phyloP scores from a whole-genome alignment of 345 rosid genomes.

The Rhizophora apiculata region DNA sequence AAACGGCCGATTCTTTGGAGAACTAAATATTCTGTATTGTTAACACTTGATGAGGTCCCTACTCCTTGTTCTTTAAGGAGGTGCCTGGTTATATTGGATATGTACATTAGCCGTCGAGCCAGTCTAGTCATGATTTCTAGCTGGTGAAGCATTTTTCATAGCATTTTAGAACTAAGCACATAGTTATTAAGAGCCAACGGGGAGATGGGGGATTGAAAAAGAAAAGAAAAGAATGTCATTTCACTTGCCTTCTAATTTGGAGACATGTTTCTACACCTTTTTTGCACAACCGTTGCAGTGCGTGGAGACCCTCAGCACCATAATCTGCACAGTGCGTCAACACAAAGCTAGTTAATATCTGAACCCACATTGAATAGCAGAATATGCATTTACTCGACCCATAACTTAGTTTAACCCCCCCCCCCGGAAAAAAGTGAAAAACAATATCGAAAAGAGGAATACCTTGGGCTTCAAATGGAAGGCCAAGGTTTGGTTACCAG shows the following conservation, averaged over 20 bases:
- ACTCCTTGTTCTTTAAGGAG: too few relatives aligned
- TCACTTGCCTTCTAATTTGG: conserved; percentile 69
- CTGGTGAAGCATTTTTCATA: not conserved
- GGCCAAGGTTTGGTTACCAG: conserved; percentile 64
- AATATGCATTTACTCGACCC: too few relatives aligned
- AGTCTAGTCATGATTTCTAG: too few relatives aligned
- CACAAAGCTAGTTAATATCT: not conserved
- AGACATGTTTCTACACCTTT: conserved; percentile 84
- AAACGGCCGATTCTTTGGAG: too few relatives aligned
- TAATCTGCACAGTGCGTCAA: conserved; percentile 44
- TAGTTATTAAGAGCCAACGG: not conserved
- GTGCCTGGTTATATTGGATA: too few relatives aligned
- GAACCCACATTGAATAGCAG: not conserved
- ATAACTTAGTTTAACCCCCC: not conserved
- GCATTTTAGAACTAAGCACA: not conserved
- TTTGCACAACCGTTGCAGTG: conserved; percentile 92
- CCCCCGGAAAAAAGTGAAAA: not conserved
- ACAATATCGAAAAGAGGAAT: not conserved
- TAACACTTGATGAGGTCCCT: too few relatives aligned
- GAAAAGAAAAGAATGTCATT: conserved; percentile 1
- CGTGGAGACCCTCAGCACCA: conserved; percentile 82
- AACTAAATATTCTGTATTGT: too few relatives aligned
- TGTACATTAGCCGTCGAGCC: too few relatives aligned
- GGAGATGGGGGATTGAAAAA: not conserved
- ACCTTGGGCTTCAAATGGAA: conserved; percentile 92